Evolutionary conservation across 2,329 filamentous ascomycete genomes (phyloP), one percentile per base, ranked within the genome.

Genomic region (Juglanconis juglandina): DNA sequence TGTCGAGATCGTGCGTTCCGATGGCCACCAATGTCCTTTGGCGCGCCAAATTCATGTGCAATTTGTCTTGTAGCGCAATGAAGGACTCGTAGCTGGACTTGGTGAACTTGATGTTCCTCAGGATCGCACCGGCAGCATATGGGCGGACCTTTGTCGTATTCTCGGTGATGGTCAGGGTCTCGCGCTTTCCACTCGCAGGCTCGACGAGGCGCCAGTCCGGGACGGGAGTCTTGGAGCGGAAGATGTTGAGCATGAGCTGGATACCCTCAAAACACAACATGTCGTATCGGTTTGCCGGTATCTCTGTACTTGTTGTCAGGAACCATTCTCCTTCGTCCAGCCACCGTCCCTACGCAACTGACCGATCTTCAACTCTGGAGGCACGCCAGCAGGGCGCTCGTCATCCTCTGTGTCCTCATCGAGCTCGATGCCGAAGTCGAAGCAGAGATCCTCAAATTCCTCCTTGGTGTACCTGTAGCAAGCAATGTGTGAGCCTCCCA

Each of bases 201-300:
- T 88, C 80, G 65, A 87, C 85, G 56, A 96, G 77, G 68, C 81
- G 83, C 81, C 92, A 98, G 68, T 92, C 90, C 60, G 96, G 95
- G 46, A 92, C 81, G 35, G 87, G 76, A 59, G 85, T 80, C 69
- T 87, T 90, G 65, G 87, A 91, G 66, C 90, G 82, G 86, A 99
- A 98, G 76, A 98, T 91, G 75, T 96, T 96, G 68, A 98, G 85
- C 84, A 96, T 96, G 74, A 96, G 85, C 67, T 91, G 89, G 73
- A 98, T 96, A 64, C 94, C 94, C 79, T 98, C 95, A 78, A 96
- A 96, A 78, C 94, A 98, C 59, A 99, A 86, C 88, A 98, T 92
- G 71, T 98, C 87, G 77, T 87, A 93, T 78, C 92, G 87, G 78
- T 98, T 98, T 71, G 95, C 61, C 54, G 61, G 61, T 53, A 63